Evolutionary conservation across 2,329 filamentous ascomycete species (phyloP).

Genomic region (Fusarium annulatum): DNA sequence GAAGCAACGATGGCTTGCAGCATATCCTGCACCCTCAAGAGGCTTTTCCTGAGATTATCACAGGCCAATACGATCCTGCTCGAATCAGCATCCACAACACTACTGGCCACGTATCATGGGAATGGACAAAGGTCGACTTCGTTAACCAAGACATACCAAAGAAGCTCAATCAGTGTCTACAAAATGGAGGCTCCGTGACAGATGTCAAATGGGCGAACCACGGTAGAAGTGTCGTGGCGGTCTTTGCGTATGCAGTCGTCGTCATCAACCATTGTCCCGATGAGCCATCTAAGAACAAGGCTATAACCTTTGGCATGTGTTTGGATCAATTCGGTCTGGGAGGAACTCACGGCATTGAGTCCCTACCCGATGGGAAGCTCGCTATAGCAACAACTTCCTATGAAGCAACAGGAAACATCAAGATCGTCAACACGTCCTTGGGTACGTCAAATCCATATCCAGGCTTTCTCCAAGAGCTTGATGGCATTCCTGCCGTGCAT

Average conservation of each 20-base stretch:
- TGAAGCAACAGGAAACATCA: neutral
- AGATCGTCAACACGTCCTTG: neutral
- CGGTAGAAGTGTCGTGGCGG: neutral
- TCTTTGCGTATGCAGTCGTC: neutral
- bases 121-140: neutral
- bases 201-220: neutral
- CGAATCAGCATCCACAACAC: neutral
- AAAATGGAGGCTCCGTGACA: neutral
- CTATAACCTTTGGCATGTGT: neutral
- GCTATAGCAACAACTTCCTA: neutral
- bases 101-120: neutral
- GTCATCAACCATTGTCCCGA: neutral
- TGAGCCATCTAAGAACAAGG: neutral
- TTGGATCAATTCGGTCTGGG: neutral
- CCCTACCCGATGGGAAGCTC: neutral
- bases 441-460: neutral
- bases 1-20: neutral
- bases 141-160: neutral
- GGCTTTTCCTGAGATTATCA: neutral
- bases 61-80: neutral
- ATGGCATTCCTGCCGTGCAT: neutral
- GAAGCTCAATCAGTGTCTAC: neutral
- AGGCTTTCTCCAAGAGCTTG: neutral
- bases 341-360: neutral
- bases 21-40: rapidly evolving